These are phyloP conservation scores for Holtermanniella nyarrowii DNA, from an alignment of 768 basidiomycete species.

Conservation along the genomic window DNA sequence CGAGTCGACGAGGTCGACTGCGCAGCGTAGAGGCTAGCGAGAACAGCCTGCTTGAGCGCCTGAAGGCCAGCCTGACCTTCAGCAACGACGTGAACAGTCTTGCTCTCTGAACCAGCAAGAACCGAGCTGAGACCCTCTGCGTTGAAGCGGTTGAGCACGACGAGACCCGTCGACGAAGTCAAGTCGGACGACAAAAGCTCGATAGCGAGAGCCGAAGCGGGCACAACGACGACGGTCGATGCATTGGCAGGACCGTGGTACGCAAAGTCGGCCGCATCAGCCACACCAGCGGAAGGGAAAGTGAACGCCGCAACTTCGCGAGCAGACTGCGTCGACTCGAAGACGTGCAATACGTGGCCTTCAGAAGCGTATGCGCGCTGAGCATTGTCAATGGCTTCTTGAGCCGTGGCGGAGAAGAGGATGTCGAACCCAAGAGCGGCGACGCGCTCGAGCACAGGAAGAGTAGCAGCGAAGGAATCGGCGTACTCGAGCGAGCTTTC, in stretches of 20 bases:
- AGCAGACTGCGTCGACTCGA: conserved; percentile 71
- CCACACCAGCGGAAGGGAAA: conserved; percentile 41
- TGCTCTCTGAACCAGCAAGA: conserved; percentile 13
- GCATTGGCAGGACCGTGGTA: conserved; percentile 15
- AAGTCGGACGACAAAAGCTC: conserved; percentile 2
- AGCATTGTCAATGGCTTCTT: not conserved
- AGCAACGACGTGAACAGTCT: conserved; percentile 23
- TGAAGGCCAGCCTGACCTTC: conserved; percentile 23
- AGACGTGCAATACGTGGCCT: conserved; percentile 66
- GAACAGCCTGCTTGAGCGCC: conserved; percentile 27
- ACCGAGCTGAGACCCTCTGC: conserved; percentile 23
- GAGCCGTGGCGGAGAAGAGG: conserved; percentile 59
- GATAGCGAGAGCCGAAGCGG: conserved; percentile 20
- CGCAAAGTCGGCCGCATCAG: conserved; percentile 40
- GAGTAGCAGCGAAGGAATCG: conserved; percentile 63
- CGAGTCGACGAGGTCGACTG: conserved; percentile 20
- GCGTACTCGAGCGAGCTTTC: conserved; percentile 60
- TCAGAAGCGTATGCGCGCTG: conserved; percentile 1
- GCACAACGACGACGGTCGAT: conserved; percentile 21
- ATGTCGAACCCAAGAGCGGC: conserved; percentile 56
- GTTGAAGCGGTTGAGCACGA: conserved; percentile 20
- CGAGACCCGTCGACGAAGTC: conserved; percentile 7
- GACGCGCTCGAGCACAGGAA: conserved; percentile 50
- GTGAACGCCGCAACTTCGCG: conserved; percentile 62
- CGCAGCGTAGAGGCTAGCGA: conserved; percentile 32